These are phyloP conservation scores for Mycena leptocephala DNA, from an alignment of 768 basidiomycete species.

Conservation along the genomic window DNA sequence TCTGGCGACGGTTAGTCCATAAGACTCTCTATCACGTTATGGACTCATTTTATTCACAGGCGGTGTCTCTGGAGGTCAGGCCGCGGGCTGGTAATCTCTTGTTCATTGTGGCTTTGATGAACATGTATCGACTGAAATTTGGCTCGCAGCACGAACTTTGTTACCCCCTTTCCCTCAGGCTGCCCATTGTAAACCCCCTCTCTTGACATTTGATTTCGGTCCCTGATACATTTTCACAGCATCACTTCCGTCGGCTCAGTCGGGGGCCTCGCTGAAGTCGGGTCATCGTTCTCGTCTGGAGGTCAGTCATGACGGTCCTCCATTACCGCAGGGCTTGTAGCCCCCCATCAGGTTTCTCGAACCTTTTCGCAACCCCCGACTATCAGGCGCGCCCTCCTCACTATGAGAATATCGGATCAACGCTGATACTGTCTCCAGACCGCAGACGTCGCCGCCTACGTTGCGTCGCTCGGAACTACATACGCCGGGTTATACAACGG, in stretches of 20 bases:
- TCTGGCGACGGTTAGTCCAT: not conserved
- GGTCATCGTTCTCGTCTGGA: constrained; percentile 59
- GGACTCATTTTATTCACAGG: no score
- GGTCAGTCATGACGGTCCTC: constrained; percentile 39
- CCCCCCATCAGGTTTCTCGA: constrained; percentile 57
- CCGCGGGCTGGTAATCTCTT: not conserved
- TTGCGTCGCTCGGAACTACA: constrained; percentile 21
- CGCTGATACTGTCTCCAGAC: not conserved
- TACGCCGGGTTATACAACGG: constrained; percentile 42
- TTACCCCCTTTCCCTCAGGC: constrained; percentile 4
- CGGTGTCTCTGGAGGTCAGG: not conserved
- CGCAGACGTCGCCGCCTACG: constrained; percentile 27
- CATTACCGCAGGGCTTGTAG: not conserved
- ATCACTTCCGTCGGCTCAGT: constrained; percentile 10
- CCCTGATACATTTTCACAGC: not conserved
- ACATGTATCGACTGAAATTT: not conserved
- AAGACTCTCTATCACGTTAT: not conserved
- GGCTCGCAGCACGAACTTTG: not conserved
- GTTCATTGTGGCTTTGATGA: not conserved
- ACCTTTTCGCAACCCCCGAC: constrained; percentile 44
- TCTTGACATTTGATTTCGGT: not conserved
- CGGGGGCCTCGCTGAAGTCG: constrained; percentile 53
- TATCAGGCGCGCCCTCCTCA: constrained; percentile 17
- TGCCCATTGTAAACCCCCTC: not conserved
- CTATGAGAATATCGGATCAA: no score